Conservation (phyloP, 164 flowering plant genomes). For the Protea cynaroides region DNA sequence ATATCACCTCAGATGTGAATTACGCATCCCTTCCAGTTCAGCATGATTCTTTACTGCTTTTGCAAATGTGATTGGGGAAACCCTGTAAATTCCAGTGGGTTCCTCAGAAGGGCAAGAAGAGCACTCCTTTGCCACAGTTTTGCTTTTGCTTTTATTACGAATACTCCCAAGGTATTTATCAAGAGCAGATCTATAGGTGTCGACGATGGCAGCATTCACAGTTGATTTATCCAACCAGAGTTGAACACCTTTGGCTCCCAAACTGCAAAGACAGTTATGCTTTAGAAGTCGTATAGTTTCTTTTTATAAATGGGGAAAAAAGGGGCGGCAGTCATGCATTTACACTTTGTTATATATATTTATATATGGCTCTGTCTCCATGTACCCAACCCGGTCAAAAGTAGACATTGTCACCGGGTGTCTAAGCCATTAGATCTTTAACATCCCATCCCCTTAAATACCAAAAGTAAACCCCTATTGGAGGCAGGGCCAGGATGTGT, state of each 20-base stretch:
- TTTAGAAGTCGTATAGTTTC: background rate
- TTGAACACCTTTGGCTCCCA: conserved; percentile 53
- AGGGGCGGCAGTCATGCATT: too few relatives aligned
- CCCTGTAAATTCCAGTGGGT: conserved; percentile 42
- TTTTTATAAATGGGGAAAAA: too few relatives aligned
- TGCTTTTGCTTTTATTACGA: conserved; percentile 24
- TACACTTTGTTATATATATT: too few relatives aligned
- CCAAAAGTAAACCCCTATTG: too few relatives aligned
- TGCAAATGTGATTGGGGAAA: conserved; percentile 64
- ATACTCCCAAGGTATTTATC: conserved; percentile 24
- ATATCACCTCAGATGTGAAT: conserved; percentile 71
- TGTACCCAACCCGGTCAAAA: too few relatives aligned
- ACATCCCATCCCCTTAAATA: too few relatives aligned
- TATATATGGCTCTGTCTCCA: too few relatives aligned
- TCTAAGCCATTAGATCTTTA: too few relatives aligned
- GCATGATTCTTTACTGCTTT: conserved; percentile 84
- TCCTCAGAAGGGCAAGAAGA: conserved; percentile 26
- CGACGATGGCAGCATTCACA: conserved; percentile 78
- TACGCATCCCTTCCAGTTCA: conserved; percentile 85
- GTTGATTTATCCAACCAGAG: conserved; percentile 85
- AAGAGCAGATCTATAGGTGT: conserved; percentile 54
- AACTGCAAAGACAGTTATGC: conserved; percentile 33
- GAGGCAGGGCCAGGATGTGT: too few relatives aligned
- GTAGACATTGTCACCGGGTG: too few relatives aligned
- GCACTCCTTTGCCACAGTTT: conserved; percentile 14